A percentile compares a stretch with the other conserved stretches of the same genome.
Evolutionary conservation across 2,329 filamentous ascomycete species (phyloP).

Genomic region (Diaporthe ampelina): DNA sequence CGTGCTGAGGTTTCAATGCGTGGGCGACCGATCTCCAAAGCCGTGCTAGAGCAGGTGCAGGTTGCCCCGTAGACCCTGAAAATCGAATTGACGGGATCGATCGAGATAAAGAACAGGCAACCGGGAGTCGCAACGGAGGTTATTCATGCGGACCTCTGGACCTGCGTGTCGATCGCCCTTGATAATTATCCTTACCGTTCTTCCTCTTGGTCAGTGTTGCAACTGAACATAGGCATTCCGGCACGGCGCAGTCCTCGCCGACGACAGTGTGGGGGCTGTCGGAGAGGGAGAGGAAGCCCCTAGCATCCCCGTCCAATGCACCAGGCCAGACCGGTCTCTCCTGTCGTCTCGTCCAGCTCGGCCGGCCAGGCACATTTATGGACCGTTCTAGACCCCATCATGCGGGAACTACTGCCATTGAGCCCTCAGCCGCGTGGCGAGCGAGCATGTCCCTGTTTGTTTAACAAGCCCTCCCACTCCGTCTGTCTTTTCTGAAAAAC

Average conservation of each 20-base stretch:
- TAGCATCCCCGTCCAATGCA: not conserved
- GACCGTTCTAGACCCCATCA: conserved; percentile 23
- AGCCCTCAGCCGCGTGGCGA: conserved; percentile 5
- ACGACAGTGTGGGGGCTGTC: not conserved
- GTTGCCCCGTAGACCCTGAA: conserved; percentile 16
- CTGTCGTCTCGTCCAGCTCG: not conserved
- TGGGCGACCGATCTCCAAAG: not conserved
- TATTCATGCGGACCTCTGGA: not conserved
- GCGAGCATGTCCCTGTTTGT: conserved; percentile 15
- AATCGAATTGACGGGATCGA: conserved; percentile 25
- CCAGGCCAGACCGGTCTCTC: conserved; percentile 18
- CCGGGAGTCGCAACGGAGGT: not conserved
- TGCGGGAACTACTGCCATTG: conserved; percentile 13
- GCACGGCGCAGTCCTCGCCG: not conserved
- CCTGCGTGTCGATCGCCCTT: not conserved
- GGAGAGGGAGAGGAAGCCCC: not conserved
- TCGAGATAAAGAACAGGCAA: conserved; percentile 19
- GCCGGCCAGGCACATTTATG: not conserved
- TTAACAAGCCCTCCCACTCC: not conserved
- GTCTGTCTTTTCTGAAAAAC: not conserved
- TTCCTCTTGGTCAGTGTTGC: not conserved
- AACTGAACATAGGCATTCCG: not conserved
- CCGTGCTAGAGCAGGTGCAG: not conserved
- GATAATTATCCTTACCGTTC: not conserved
- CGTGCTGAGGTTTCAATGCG: no score